Evolutionary conservation across 2,329 filamentous ascomycete species (phyloP).

Genomic region (Dactylellina parvicollis): DNA sequence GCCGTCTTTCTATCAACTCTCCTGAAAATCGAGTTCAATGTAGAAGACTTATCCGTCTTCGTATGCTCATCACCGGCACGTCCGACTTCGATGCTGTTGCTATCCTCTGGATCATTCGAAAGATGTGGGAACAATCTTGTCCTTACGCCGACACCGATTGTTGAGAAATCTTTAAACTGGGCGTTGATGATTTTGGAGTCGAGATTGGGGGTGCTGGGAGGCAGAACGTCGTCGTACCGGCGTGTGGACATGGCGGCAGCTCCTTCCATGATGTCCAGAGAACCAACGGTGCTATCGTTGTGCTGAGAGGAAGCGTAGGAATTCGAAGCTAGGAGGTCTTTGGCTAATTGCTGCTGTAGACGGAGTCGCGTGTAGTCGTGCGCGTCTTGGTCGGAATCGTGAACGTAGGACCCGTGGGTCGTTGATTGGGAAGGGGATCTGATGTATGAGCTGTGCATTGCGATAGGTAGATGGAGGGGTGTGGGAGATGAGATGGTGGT

Average conservation of each 20-base stretch:
- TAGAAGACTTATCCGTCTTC: slow-evolving; percentile 40
- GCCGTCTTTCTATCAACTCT: slow-evolving; percentile 19
- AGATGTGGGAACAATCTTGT: slow-evolving; percentile 43
- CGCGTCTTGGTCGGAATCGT: slow-evolving; percentile 52
- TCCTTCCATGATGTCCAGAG: slow-evolving; percentile 37
- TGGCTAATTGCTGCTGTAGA: slow-evolving; percentile 39
- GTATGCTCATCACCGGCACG: slow-evolving; percentile 44
- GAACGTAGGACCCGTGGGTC: slow-evolving; percentile 46
- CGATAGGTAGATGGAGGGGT: slow-evolving; percentile 2
- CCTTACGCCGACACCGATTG: slow-evolving; percentile 43
- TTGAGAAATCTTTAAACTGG: slow-evolving; percentile 47
- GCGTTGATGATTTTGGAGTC: slow-evolving; percentile 47
- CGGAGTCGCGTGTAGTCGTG: slow-evolving; percentile 47
- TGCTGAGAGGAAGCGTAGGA: slow-evolving; percentile 13
- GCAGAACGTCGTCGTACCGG: slow-evolving; percentile 36
- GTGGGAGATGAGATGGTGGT: background rate
- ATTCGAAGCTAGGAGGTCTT: slow-evolving; percentile 18
- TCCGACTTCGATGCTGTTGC: slow-evolving; percentile 44
- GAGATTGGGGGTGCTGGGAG: slow-evolving; percentile 25
- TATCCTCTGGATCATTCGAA: slow-evolving; percentile 42
- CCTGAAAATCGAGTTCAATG: slow-evolving; percentile 28
- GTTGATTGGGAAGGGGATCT: slow-evolving; percentile 32
- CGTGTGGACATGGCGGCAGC: slow-evolving; percentile 51
- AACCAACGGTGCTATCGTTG: slow-evolving; percentile 37
- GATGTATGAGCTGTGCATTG: slow-evolving; percentile 44